These are phyloP conservation scores for Stachybotrys elegans DNA, from an alignment of 2,329 filamentous ascomycete species.

Conservation along the genomic window DNA sequence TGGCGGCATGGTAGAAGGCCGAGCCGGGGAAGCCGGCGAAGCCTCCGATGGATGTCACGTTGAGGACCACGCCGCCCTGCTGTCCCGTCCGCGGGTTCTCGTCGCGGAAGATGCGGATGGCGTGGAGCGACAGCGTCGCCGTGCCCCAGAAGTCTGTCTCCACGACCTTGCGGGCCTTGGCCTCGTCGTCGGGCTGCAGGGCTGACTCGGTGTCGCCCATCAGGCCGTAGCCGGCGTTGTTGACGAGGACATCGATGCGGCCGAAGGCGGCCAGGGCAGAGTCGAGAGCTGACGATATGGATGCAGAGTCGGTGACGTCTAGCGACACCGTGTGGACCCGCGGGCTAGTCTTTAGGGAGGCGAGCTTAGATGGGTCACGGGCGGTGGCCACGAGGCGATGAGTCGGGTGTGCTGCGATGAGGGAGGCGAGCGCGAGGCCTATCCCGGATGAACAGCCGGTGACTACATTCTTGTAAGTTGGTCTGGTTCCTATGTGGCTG, in stretches of 20 bases:
- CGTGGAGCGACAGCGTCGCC: neutral
- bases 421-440: neutral
- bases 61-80: slow-evolving; percentile 1
- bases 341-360: neutral
- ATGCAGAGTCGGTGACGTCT: neutral
- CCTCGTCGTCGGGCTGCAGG: neutral
- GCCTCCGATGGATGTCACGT: neutral
- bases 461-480: neutral
- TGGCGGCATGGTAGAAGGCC: neutral
- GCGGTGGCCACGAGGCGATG: slow-evolving; percentile 1
- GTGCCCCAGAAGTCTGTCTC: slow-evolving; percentile 3
- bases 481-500: neutral
- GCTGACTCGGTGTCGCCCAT: slow-evolving; percentile 2
- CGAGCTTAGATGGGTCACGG: neutral
- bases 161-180: neutral
- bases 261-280: neutral
- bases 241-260: slow-evolving; percentile 3
- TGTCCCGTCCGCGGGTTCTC: neutral
- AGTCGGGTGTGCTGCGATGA: neutral
- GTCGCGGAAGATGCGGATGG: neutral
- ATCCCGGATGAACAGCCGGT: slow-evolving; percentile 2
- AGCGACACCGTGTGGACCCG: neutral
- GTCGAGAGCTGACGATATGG: neutral
- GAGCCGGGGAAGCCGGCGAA: neutral
- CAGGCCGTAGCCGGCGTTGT: slow-evolving; percentile 2